These are phyloP conservation scores for Rhodamnia argentea DNA, from an alignment of 345 rosid genomes.

Conservation along the genomic window DNA sequence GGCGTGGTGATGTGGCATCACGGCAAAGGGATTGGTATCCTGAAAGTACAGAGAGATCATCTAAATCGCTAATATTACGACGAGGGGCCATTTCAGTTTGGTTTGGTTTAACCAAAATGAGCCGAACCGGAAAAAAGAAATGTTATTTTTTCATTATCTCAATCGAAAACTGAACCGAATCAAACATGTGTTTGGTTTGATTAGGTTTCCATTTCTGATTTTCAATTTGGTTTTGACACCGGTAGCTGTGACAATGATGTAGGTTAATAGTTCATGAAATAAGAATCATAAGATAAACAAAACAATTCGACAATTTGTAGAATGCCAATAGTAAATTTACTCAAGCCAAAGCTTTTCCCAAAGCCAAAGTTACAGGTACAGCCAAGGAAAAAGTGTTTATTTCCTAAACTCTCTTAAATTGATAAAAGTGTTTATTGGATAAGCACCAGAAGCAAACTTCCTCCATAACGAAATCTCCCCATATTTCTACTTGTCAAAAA, in stretches of 20 bases:
- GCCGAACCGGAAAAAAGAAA: too few species aligned
- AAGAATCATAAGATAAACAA: neutral
- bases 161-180: too few species aligned
- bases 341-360: neutral
- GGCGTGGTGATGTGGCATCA: too few species aligned
- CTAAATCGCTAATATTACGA: too few species aligned
- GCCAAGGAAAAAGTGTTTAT: neutral
- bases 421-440: neutral
- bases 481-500: neutral
- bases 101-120: too few species aligned
- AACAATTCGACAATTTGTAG: neutral
- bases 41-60: too few species aligned
- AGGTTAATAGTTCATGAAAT: neutral
- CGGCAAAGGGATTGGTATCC: too few species aligned
- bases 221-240: too few species aligned
- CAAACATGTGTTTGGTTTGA: too few species aligned
- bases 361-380: neutral
- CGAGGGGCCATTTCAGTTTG: too few species aligned
- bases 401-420: neutral
- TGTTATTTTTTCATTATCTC: too few species aligned
- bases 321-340: neutral
- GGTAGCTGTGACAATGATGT: neutral
- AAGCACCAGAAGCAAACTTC: neutral
- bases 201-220: too few species aligned
- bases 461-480: neutral